Base-by-base conservation (phyloP, 805 yeast genomes). In the Clavispora phyllophila region DNA sequence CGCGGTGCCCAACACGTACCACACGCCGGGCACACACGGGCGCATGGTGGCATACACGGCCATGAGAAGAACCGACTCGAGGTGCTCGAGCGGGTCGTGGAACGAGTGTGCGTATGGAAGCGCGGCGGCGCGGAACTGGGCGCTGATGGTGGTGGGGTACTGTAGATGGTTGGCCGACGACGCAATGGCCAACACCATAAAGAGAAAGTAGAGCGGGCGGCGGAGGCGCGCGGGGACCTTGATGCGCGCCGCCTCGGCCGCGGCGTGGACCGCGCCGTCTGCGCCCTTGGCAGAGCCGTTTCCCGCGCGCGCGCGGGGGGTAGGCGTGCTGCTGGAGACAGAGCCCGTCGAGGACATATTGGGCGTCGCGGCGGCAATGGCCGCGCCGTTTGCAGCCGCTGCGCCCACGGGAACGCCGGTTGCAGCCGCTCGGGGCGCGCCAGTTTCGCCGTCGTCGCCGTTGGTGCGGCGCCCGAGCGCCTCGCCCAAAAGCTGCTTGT, bases 11-110 rank as follows among this genome's bases (percentile, higher is more conserved):
- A 87, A 65, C 4, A 85, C 79, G 58, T 87, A 87, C 97, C 97
- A 89, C n/a, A 87, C 87, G 3, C 96, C 93, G 0, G 96, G 96
- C 12, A 78, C 78, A 1, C 91, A 82, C 0, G 96, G 96, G 44
- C 96, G 73, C 96, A 89, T 87, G 26, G 84, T 72, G 0, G 95
- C 79, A 57, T 84, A 89, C 4, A 82, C 57, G 0, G 91, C 79
- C 33, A 85, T 63, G 12, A 87, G 65, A 14, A 89, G 58, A 12
- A 86, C 66, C 0, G 90, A 89, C 55, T 85, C 91, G 3, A 89
- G 61, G 1, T 84, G 73, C 52, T 86, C 95, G 29, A 87, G 63
- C 36, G 83, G 72, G 51, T 87, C 85, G 4, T 71, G 59, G 56
- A 79, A 79, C 1, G 76, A 66, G 44, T 83, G 82, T 23, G 78